These are phyloP conservation scores for Yamadazyma epiphylla DNA, from an alignment of 1,139 yeast species.

Conservation along the genomic window DNA sequence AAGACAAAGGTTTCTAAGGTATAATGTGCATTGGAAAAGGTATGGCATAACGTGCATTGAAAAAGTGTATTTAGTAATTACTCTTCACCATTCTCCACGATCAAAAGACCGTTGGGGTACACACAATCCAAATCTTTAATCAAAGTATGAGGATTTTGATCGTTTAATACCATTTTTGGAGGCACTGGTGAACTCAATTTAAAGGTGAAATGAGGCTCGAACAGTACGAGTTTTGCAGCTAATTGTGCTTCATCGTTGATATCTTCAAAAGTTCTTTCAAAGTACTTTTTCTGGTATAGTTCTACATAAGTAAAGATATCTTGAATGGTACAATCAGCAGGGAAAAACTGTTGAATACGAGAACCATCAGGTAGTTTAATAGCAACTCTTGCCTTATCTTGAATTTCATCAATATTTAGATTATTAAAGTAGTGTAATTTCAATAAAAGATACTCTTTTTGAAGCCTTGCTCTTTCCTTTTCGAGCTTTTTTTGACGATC, in stretches of 20 bases:
- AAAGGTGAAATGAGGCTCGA: constrained; percentile 27
- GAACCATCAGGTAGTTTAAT: constrained; percentile 53
- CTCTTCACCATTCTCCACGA: constrained; percentile 36
- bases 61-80: too few relatives aligned
- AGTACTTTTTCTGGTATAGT: constrained; percentile 24
- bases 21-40: neutral
- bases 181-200: constrained; percentile 37
- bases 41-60: too few relatives aligned
- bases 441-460: constrained; percentile 38
- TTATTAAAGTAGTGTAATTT: constrained; percentile 42
- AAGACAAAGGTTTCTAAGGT: constrained; percentile 31
- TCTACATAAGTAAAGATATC: constrained; percentile 64
- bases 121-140: constrained; percentile 30
- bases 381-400: constrained; percentile 47
- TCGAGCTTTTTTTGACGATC: constrained; percentile 42
- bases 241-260: constrained; percentile 12
- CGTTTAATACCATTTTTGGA: constrained; percentile 31
- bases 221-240: constrained; percentile 20
- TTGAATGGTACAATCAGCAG: constrained; percentile 41
- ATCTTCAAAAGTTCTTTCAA: constrained; percentile 34
- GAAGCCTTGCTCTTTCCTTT: constrained; percentile 19
- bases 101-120: constrained; percentile 42
- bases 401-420: constrained; percentile 30
- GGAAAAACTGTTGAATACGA: constrained; percentile 46
- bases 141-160: constrained; percentile 11